Percentiles rank a stretch among this genome's conserved stretches.
Conservation (phyloP, 2,329 filamentous ascomycete genomes). For the Cercospora zeina region DNA sequence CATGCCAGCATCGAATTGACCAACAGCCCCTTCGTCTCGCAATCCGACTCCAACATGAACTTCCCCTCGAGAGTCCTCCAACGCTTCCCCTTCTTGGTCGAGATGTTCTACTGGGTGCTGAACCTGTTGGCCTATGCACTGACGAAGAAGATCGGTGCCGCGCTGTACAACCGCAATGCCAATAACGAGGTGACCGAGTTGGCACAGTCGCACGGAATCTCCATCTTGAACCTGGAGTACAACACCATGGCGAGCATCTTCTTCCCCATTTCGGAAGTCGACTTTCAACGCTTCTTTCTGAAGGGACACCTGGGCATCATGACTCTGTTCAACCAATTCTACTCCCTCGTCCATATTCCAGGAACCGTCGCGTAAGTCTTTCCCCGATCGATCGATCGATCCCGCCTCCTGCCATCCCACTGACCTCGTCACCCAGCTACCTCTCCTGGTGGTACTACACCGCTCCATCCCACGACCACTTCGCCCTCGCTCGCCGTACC, state of each 20-base stretch:
- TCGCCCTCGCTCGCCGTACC: constrained; percentile 48
- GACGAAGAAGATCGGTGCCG: constrained; percentile 44
- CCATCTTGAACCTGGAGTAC: constrained; percentile 58
- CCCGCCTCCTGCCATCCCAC: neutral
- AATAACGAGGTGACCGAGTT: constrained; percentile 57
- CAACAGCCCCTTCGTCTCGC: constrained; percentile 57
- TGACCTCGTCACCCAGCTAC: constrained; percentile 48
- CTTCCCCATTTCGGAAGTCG: constrained; percentile 55
- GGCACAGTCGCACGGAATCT: constrained; percentile 57
- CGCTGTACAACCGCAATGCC: constrained; percentile 33
- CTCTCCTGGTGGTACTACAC: constrained; percentile 65
- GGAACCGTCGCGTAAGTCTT: constrained; percentile 57
- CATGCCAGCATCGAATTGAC: constrained; percentile 55
- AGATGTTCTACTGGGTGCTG: constrained; percentile 73
- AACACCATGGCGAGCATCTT: constrained; percentile 53
- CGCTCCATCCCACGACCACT: constrained; percentile 53
- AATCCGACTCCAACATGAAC: constrained; percentile 44
- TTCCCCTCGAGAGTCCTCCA: constrained; percentile 64
- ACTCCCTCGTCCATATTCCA: constrained; percentile 62
- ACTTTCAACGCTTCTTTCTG: constrained; percentile 60
- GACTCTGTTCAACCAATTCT: constrained; percentile 59
- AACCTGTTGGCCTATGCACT: constrained; percentile 65
- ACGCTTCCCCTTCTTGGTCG: constrained; percentile 68
- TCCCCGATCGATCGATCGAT: neutral
- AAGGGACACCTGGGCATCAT: constrained; percentile 55